Base-by-base conservation (phyloP, 2,329 filamentous ascomycete species). In the Clarireedia sp. region DNA sequence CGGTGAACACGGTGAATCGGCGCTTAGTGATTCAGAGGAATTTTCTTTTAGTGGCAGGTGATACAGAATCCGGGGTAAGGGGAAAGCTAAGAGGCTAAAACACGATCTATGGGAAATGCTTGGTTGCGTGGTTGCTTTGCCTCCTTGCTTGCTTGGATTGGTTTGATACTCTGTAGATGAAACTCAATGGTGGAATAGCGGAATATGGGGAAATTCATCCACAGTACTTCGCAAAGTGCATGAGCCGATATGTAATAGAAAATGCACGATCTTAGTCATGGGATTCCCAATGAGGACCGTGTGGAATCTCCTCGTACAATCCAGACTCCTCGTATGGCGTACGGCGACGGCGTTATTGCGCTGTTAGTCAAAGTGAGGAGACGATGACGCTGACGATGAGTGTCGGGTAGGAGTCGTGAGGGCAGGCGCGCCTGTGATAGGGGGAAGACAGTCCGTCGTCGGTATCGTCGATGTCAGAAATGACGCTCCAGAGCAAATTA, bases 221-320 rank as follows among this genome's bases (percentile, higher is more conserved):
- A 41, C 9, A 19, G 19, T 9, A 17, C 9, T 17, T 14, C 19
- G 38, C 10, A 19, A 19, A 41, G 16, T 19, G 51, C 21, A 53
- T 29, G 40, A 23, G 44, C 45, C 43, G 52, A 58, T 62, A 23
- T 59, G 63, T 65, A 63, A 66, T 63, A 44, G 37, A 37, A 62
- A 60, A 57, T 63, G 63, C 62, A 64, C 33, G 51, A 48, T 46
- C 41, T 62, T 60, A 62, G 64, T 66, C 63, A 67, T 64, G 62
- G 54, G 59, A 63, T 62, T 60, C 37, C 46, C 36, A 44, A 40
- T 45, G 41, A 21, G 41, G 21, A 21, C 21, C 38, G 19, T 29
- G 19, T 17, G 38, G 48, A 29, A 54, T 44, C 46, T 40, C 49
- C 43, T 36, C 24, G 38, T 38, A 46, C 12, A 29, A 51, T 50